These are phyloP conservation scores for Penicillium canariense DNA, from an alignment of 495 filamentous ascomycete genomes.

Conservation along the genomic window DNA sequence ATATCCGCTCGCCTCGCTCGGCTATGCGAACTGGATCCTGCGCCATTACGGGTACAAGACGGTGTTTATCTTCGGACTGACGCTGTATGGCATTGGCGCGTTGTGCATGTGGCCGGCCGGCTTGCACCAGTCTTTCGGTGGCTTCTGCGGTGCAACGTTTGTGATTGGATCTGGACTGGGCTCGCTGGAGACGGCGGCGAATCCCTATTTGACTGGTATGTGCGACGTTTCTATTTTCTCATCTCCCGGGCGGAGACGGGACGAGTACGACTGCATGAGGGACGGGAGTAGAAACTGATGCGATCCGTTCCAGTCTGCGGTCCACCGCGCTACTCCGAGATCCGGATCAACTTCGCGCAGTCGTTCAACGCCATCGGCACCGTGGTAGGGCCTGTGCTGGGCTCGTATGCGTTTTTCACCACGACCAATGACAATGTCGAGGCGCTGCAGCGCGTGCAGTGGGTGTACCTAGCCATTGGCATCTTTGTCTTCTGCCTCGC, in stretches of 20 bases:
- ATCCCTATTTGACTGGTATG: slow-evolving; percentile 53
- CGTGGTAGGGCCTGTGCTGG: slow-evolving; percentile 63
- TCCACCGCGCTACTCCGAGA: slow-evolving; percentile 50
- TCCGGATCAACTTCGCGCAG: slow-evolving; percentile 66
- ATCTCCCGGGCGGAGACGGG: no score
- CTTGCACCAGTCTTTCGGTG: slow-evolving; percentile 53
- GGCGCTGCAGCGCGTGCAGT: slow-evolving; percentile 61
- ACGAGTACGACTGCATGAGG: no score
- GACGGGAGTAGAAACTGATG: not conserved
- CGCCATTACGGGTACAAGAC: slow-evolving; percentile 53
- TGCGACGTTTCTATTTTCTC: not conserved
- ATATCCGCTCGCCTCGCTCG: slow-evolving; percentile 59
- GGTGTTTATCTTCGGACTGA: slow-evolving; percentile 53
- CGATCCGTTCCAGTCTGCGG: slow-evolving; percentile 41
- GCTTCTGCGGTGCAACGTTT: slow-evolving; percentile 59
- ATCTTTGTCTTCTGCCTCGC: slow-evolving; percentile 67
- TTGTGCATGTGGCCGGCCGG: slow-evolving; percentile 56
- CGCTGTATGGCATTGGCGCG: slow-evolving; percentile 52
- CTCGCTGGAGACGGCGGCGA: slow-evolving; percentile 54
- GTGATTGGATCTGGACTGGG: slow-evolving; percentile 56
- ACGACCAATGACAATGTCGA: slow-evolving; percentile 47
- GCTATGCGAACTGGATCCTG: slow-evolving; percentile 57
- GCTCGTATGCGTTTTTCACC: slow-evolving; percentile 66
- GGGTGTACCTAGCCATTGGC: slow-evolving; percentile 71
- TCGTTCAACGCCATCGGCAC: slow-evolving; percentile 66